Evolutionary conservation across 2,329 filamentous ascomycete genomes (phyloP), one percentile per base, ranked within the genome.

Genomic region (Penicillium sp.): DNA sequence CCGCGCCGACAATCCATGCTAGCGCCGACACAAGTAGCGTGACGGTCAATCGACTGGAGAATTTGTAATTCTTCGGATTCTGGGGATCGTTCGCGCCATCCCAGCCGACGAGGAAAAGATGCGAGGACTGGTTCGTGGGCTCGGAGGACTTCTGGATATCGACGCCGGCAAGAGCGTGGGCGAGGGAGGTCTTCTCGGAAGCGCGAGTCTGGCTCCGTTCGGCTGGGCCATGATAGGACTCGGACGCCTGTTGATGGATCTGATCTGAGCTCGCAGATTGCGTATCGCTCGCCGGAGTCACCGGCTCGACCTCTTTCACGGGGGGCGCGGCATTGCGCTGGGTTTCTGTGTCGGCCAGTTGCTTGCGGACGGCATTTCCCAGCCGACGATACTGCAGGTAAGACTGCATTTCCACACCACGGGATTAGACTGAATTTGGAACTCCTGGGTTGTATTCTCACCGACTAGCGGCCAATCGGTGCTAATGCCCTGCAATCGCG

Each of bases 1-100:
- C 75, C 1, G 71, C 63, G 3, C 70, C 70, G 0, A 79, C 74
- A 0, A 75, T 67, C 18, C 75, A 71, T 0, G 67, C 75, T 19
- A 81, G 74, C 2, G 61, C 36, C 0, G 69, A 68, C 3, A 76
- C 68, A 10, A 73, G 58, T 0, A 72, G 34, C 0, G 70, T 74
- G 1, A 64, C 64, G 4, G 57, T 50, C 4, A 72, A 48, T 1
- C 70, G 63, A 5, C 55, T 58, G 2, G 43, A 33, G 8, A 56
- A 42, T n/a, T 54, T 48, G 59, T 62, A 71, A 27, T 70, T 70
- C 15, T 59, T 57, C 3, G 70, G 70, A 33, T 67, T 64, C 29
- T 67, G 47, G 1, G 56, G 51, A 45, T 73, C 70, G 19, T 61
- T 50, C 2, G 58, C 49, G 6, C 53, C 58, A 31, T 67, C 61